Percentiles rank a stretch among this genome's conserved stretches.
Conservation (phyloP, 2,329 filamentous ascomycete genomes). For the Amauroascus niger region DNA sequence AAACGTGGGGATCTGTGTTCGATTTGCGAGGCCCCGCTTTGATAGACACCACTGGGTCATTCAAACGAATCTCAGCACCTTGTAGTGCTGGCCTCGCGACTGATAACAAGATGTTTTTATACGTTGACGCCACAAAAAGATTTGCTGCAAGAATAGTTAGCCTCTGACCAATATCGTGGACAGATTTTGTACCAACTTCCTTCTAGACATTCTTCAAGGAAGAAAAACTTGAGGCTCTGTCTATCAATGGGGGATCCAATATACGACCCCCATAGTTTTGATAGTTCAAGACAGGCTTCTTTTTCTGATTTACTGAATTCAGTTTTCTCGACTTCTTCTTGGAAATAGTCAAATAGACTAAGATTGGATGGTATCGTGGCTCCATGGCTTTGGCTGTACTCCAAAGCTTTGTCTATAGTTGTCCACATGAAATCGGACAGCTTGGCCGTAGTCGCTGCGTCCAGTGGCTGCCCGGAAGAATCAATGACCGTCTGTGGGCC, state of each 20-base stretch:
- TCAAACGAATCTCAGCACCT: conserved; percentile 42
- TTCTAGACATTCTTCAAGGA: conserved; percentile 57
- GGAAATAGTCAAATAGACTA: conserved; percentile 51
- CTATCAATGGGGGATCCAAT: conserved; percentile 50
- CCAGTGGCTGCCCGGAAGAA: conserved; percentile 36
- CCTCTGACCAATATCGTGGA: background rate
- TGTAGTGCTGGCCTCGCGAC: conserved; percentile 42
- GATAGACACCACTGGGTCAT: conserved; percentile 36
- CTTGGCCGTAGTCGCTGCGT: conserved; percentile 26
- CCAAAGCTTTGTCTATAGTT: conserved; percentile 50
- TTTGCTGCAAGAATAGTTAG: conserved; percentile 39
- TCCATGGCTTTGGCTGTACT: conserved; percentile 46
- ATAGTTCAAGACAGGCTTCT: conserved; percentile 44
- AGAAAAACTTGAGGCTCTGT: conserved; percentile 56
- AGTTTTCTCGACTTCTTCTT: conserved; percentile 39
- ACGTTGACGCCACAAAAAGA: conserved; percentile 53
- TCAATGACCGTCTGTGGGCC: conserved; percentile 44
- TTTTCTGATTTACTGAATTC: conserved; percentile 35
- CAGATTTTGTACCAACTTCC: conserved; percentile 36
- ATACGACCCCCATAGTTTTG: conserved; percentile 55
- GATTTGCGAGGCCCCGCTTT: conserved; percentile 22
- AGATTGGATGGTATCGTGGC: conserved; percentile 42
- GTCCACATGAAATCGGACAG: conserved; percentile 45
- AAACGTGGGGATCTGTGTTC: conserved; percentile 33
- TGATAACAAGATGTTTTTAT: conserved; percentile 47